Percentiles rank a stretch among this genome's conserved stretches.
Evolutionary conservation across 768 basidiomycete species (phyloP).

Genomic region (Termitomyces bulborhizus): DNA sequence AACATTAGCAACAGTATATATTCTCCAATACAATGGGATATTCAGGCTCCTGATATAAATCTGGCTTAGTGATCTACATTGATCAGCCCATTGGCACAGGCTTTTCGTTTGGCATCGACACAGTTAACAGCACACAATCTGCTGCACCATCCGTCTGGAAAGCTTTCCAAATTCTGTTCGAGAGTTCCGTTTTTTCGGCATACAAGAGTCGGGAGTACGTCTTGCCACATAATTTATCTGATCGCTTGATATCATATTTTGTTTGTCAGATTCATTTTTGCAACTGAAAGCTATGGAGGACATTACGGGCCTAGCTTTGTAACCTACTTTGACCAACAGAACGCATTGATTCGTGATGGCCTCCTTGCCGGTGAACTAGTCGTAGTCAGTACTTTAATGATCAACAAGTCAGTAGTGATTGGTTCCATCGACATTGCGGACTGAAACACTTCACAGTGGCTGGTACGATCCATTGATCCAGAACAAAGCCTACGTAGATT

Average conservation of each 20-base stretch:
- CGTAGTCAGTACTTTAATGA: constrained; percentile 54
- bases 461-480: constrained; percentile 66
- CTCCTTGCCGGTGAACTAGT: constrained; percentile 42
- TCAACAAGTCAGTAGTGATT: constrained; percentile 43
- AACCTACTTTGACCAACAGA: constrained; percentile 60
- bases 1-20: constrained; percentile 55
- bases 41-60: not conserved
- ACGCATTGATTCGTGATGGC: constrained; percentile 40
- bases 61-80: constrained; percentile 53
- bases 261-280: constrained; percentile 46
- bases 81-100: constrained; percentile 66
- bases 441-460: constrained; percentile 30
- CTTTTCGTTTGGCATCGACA: constrained; percentile 53
- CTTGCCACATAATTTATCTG: not conserved
- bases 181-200: constrained; percentile 44
- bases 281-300: constrained; percentile 65
- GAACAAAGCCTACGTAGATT: constrained; percentile 52
- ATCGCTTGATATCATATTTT: not conserved
- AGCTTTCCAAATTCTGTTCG: constrained; percentile 59
- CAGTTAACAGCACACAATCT: constrained; percentile 51
- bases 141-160: constrained; percentile 56
- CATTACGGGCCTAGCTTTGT: constrained; percentile 64
- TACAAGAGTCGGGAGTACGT: constrained; percentile 49
- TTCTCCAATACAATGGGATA: too few relatives aligned
- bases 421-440: not conserved